Base-by-base conservation (phyloP, 768 basidiomycete species). In the Mycena galericulata region DNA sequence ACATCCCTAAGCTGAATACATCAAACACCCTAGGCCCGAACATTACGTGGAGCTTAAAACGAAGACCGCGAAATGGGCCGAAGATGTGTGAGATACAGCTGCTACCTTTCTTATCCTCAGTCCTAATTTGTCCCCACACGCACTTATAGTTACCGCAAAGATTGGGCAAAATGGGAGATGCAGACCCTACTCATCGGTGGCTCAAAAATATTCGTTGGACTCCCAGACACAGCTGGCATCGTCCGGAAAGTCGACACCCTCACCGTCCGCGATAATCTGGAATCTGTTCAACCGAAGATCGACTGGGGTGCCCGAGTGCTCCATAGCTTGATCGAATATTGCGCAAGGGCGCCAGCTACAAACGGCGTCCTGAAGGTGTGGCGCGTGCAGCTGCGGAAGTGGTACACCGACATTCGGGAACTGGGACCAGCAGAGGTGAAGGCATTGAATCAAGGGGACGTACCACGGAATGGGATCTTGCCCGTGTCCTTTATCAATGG, bases 31-130 rank as follows among this genome's bases (percentile, higher is more conserved):
- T 4, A 30, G 50, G 4, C 68, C 68, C 4, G 57, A 64, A 27
- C 18, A 65, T 24, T 69, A 60, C 18, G 43, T 69, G 15, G 68
- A 69, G 38, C 68, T 69, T 14, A 69, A 69, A 47, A 59, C 62
- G 12, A 60, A 36, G 46, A 58, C 34, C n/a, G n/a, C 12, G 10
- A 29, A 53, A 0, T n/a, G n/a, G 30, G 26, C 27, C 9, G n/a
- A n/a, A 30, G 18, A 50, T 27, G n/a, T n/a, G n/a, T n/a, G n/a
- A n/a, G n/a, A n/a, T n/a, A n/a, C n/a, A n/a, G n/a, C n/a, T n/a
- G n/a, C n/a, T n/a, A n/a, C n/a, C n/a, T n/a, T n/a, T n/a, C n/a
- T n/a, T n/a, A n/a, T n/a, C n/a, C n/a, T n/a, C n/a, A n/a, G n/a
- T n/a, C n/a, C n/a, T n/a, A n/a, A n/a, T n/a, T n/a, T n/a, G n/a